Base-by-base conservation (phyloP, 2,329 filamentous ascomycete genomes). In the Aspergillus glaucus region DNA sequence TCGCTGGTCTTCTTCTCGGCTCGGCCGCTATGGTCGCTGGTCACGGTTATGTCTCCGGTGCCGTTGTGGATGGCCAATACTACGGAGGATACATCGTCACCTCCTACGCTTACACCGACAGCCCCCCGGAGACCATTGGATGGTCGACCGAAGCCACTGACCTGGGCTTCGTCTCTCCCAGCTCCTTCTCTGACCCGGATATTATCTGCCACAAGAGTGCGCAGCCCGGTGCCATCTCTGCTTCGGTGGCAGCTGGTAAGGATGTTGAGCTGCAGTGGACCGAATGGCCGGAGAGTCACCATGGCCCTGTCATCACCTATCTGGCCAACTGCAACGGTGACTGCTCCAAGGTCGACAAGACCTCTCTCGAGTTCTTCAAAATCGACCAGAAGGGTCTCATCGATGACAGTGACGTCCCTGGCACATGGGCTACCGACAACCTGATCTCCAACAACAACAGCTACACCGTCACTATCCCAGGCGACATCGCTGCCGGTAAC, bases 301-400 rank as follows among this genome's bases (percentile, higher is more conserved):
- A 82, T 55, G 81, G 81, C 2, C 82, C 83, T 10, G 77, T 86
- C 57, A 75, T 86, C 53, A 78, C 78, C 63, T 86, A 85, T 70
- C 69, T 85, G 14, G 83, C 83, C 48, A 75, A 74, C 57, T 82
- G 79, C 67, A 67, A 76, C 46, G 79, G 76, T 19, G 75, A 81
- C 63, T 84, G 79, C 64, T 70, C 76, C 34, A 63, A 64, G 0
- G 79, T 76, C 48, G 75, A 79, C 64, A 79, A 80, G 65, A 67
- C 64, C 2, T 60, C 68, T 4, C 73, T 85, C 26, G 65, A 78
- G 54, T 85, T 78, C 66, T 80, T 83, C 75, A 86, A 86, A 75
- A 84, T 86, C 50, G 75, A 77, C 36, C 75, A 75, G 48, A 71
- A 64, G 30, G 83, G 82, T 49, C 73, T 81, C 54, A 68, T 78